Evolutionary conservation across 768 basidiomycete genomes (phyloP).

Genomic region (Lactifluus piperatus): DNA sequence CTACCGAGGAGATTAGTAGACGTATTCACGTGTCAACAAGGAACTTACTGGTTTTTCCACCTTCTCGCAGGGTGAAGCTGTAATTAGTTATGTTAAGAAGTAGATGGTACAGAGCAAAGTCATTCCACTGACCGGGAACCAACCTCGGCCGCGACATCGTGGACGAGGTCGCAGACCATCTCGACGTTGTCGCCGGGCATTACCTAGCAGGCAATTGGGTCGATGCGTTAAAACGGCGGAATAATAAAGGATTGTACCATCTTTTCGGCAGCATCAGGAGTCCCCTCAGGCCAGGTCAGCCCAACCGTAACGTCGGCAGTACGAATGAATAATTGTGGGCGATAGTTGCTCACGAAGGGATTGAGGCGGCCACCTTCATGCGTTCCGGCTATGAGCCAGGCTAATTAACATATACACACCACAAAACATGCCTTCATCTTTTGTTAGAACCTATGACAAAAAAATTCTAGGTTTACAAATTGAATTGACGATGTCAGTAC

Average conservation of each 20-base stretch:
- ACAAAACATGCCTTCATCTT: constrained; percentile 58
- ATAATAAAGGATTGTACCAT: constrained; percentile 45
- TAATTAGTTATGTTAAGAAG: constrained; percentile 4
- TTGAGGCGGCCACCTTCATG: constrained; percentile 64
- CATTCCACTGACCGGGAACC: constrained; percentile 51
- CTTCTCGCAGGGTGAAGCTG: constrained; percentile 87
- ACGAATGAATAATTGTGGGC: constrained; percentile 91
- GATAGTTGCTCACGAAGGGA: constrained; percentile 90
- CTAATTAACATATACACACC: not conserved
- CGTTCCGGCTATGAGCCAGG: not conserved
- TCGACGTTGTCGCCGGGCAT: constrained; percentile 99
- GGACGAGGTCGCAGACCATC: constrained; percentile 73
- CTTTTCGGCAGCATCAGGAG: constrained; percentile 72
- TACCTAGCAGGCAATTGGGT: constrained; percentile 39
- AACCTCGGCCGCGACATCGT: constrained; percentile 83
- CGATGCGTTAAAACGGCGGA: not conserved
- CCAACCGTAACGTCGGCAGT: constrained; percentile 88
- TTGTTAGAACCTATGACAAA: constrained; percentile 59
- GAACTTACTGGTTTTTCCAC: constrained; percentile 78
- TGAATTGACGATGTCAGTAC: constrained; percentile 20
- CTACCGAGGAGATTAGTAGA: constrained; percentile 29
- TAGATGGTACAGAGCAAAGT: not conserved
- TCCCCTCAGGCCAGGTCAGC: constrained; percentile 81
- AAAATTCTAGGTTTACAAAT: not conserved
- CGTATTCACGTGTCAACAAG: constrained; percentile 9